Conservation (phyloP, 768 basidiomycete species). For the Leccinum truebloodii region DNA sequence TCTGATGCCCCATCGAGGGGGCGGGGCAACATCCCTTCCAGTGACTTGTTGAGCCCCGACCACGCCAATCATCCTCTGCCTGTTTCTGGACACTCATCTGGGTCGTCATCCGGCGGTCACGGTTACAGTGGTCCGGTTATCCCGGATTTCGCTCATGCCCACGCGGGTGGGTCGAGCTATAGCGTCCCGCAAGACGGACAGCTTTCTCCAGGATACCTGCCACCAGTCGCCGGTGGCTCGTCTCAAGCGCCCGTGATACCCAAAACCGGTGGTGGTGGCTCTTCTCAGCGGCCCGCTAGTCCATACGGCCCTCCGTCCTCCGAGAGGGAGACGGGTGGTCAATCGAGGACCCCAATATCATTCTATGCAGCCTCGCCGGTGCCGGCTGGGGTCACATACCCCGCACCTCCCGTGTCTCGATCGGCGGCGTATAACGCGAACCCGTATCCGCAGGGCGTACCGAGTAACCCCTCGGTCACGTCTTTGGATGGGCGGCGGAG, state of each 20-base stretch:
- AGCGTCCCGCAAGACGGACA: constrained; percentile 10
- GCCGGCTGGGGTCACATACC: constrained; percentile 28
- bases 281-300: constrained; percentile 14
- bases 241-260: constrained; percentile 28
- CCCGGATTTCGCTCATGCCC: constrained; percentile 9
- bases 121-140: constrained; percentile 15
- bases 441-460: neutral
- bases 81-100: constrained; percentile 18
- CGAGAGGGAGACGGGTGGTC: constrained; percentile 19
- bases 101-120: constrained; percentile 8
- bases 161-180: constrained; percentile 21
- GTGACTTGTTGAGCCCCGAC: constrained; percentile 32
- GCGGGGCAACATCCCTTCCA: constrained; percentile 8
- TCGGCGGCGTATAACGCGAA: constrained; percentile 15
- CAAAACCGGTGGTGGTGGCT: constrained; percentile 8
- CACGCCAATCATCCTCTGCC: constrained; percentile 33
- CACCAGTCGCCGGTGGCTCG: constrained; percentile 1
- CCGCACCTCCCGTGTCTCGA: constrained; percentile 31
- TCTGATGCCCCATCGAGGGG: constrained; percentile 36
- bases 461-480: constrained; percentile 23
- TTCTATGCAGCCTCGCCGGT: constrained; percentile 30
- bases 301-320: constrained; percentile 16
- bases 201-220: constrained; percentile 13
- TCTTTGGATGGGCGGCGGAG: constrained; percentile 27
- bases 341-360: constrained; percentile 23